A percentile compares a stretch with the other conserved stretches of the same genome.
These are phyloP conservation scores for Spencermartinsiella ligniputridi DNA, from an alignment of 1,139 yeast species.

Conservation along the genomic window DNA sequence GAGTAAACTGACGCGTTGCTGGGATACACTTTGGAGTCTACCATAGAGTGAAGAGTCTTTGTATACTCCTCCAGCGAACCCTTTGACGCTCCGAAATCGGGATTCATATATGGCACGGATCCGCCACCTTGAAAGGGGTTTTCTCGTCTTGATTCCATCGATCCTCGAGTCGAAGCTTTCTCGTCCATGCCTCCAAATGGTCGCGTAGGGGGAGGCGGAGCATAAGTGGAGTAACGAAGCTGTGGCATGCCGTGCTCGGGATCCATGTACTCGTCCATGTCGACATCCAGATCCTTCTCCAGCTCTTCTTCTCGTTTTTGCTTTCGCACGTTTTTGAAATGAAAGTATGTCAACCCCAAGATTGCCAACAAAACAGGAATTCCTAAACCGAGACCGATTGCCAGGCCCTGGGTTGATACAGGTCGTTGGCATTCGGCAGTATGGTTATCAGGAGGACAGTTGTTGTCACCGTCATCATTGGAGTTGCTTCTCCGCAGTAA, in stretches of 20 bases:
- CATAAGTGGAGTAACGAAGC: neutral
- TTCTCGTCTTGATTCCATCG: conserved; percentile 6
- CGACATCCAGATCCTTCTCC: conserved; percentile 34
- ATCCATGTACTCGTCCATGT: conserved; percentile 24
- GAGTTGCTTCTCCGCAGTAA: neutral
- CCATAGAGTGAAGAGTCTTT: conserved; percentile 19
- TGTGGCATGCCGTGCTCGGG: neutral
- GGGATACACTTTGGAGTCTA: conserved; percentile 14
- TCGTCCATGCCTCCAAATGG: conserved; percentile 2
- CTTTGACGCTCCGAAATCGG: conserved; percentile 22
- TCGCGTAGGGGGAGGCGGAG: conserved; percentile 6
- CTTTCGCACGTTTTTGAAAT: conserved; percentile 31
- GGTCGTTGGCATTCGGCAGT: conserved; percentile 29
- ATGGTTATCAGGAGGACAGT: conserved; percentile 20
- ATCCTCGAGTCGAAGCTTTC: conserved; percentile 2
- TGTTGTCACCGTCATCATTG: neutral
- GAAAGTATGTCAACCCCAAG: conserved; percentile 29
- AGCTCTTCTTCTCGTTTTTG: conserved; percentile 35
- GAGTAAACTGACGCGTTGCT: conserved; percentile 12
- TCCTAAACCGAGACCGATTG: conserved; percentile 39
- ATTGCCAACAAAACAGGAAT: conserved; percentile 35
- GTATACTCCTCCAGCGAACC: conserved; percentile 25
- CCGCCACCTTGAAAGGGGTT: conserved; percentile 23
- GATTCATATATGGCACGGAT: conserved; percentile 20
- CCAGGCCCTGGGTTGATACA: conserved; percentile 28